Evolutionary conservation across 2,329 filamentous ascomycete genomes (phyloP).

Genomic region (Zasmidium cellare): DNA sequence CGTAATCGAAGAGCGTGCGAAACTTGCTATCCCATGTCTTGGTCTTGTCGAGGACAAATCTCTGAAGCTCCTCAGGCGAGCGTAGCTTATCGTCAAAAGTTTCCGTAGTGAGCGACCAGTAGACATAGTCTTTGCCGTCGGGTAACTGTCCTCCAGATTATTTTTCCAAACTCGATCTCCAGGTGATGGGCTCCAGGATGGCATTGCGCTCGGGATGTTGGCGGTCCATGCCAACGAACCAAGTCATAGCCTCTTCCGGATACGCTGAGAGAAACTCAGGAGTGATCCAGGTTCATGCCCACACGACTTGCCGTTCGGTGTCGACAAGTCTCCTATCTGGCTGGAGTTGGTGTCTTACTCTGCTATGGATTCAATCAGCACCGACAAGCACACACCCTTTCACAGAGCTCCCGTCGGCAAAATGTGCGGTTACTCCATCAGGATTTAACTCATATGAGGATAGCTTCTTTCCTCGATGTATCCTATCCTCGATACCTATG

Average conservation of each 20-base stretch:
- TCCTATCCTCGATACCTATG: constrained; percentile 1
- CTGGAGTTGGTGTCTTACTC: background rate
- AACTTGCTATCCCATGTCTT: background rate
- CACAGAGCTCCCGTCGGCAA: background rate
- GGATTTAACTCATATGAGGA: background rate
- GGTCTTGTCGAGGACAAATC: background rate
- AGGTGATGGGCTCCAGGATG: constrained; percentile 3
- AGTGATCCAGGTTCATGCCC: constrained; percentile 1
- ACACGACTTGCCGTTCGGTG: constrained; percentile 3
- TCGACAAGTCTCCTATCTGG: constrained; percentile 1
- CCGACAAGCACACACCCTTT: background rate
- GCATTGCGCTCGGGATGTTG: background rate
- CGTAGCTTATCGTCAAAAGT: background rate
- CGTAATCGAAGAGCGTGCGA: background rate
- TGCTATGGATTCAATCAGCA: constrained; percentile 6
- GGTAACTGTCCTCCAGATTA: background rate
- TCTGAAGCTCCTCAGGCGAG: background rate
- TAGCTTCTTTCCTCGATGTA: background rate
- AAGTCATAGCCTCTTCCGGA: background rate
- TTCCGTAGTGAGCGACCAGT: constrained; percentile 3
- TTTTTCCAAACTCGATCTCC: background rate
- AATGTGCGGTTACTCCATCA: background rate
- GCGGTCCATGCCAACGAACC: background rate
- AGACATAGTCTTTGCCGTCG: background rate
- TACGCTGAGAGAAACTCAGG: background rate